phyloP scores from a whole-genome alignment of 805 yeast species.

The Metschnikowia hibisci region DNA sequence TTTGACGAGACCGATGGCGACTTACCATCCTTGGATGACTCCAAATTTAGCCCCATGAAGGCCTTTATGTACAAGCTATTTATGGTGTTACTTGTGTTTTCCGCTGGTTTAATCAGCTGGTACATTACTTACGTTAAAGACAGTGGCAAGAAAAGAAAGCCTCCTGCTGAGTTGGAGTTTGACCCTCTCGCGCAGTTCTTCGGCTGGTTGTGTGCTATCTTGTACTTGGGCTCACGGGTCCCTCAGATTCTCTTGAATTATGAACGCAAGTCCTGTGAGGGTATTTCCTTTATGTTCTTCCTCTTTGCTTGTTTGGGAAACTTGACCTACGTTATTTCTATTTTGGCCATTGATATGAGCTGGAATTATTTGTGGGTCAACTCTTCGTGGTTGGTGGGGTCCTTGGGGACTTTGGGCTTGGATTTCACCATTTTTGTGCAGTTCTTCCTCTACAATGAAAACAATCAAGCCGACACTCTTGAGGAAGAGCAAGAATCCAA shows the following conservation, averaged over 20 bases:
- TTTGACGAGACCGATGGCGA: slow-evolving; percentile 17
- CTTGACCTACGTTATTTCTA: slow-evolving; percentile 83
- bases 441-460: slow-evolving; percentile 69
- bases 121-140: slow-evolving; percentile 55
- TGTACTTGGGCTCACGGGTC: slow-evolving; percentile 81
- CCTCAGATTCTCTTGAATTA: slow-evolving; percentile 89
- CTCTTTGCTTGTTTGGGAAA: slow-evolving; percentile 94
- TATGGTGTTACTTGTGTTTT: slow-evolving; percentile 62
- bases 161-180: slow-evolving; percentile 47
- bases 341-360: slow-evolving; percentile 69
- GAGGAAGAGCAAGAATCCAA: slow-evolving; percentile 8
- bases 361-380: slow-evolving; percentile 71
- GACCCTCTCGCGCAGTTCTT: slow-evolving; percentile 81
- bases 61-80: slow-evolving; percentile 32
- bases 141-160: slow-evolving; percentile 29
- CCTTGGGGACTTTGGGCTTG: slow-evolving; percentile 78
- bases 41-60: slow-evolving; percentile 19
- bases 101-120: slow-evolving; percentile 89
- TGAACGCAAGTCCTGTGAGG: slow-evolving; percentile 88
- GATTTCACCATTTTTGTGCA: slow-evolving; percentile 84
- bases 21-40: slow-evolving; percentile 23
- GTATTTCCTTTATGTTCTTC: slow-evolving; percentile 89
- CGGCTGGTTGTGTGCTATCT: slow-evolving; percentile 74
- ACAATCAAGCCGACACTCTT: slow-evolving; percentile 11
- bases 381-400: slow-evolving; percentile 90